phyloP scores from a whole-genome alignment of 352 stramenopile genomes.

The Phytophthora pseudosyringae region DNA sequence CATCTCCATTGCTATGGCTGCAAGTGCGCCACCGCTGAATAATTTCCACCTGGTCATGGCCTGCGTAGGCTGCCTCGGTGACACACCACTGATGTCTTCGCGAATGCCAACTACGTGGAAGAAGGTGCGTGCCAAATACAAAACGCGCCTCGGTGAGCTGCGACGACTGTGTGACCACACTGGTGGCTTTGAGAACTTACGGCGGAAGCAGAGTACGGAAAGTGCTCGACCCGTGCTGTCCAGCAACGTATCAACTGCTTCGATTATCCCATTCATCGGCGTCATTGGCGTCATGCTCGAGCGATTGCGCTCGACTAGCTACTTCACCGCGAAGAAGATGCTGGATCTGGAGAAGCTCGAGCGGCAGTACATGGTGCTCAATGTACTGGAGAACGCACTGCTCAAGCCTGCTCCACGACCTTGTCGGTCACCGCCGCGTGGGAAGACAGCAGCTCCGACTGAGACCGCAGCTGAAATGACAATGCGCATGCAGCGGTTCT shows the following conservation, averaged over 20 bases:
- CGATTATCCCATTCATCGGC: constrained; percentile 76
- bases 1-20: constrained; percentile 63
- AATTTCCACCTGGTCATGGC: constrained; percentile 87
- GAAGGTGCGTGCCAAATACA: constrained; percentile 69
- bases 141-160: constrained; percentile 65
- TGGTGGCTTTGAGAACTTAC: constrained; percentile 75
- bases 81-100: constrained; percentile 73
- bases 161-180: constrained; percentile 71
- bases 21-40: constrained; percentile 49
- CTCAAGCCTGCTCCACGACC: constrained; percentile 37
- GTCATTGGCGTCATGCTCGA: constrained; percentile 77
- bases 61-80: constrained; percentile 74
- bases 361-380: constrained; percentile 59
- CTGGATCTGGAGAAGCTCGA: constrained; percentile 70
- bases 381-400: constrained; percentile 56
- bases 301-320: constrained; percentile 52
- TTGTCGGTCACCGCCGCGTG: constrained; percentile 17
- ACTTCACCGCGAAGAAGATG: constrained; percentile 46
- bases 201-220: constrained; percentile 58
- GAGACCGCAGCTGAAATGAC: constrained; percentile 29
- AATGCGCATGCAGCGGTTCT: constrained; percentile 38
- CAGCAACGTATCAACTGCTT: constrained; percentile 26
- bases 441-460: constrained; percentile 20
- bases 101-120: constrained; percentile 77
- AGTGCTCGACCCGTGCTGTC: constrained; percentile 27